Percentiles rank a stretch among this genome's conserved stretches.
phyloP scores from a whole-genome alignment of 495 filamentous ascomycete genomes.

The Peziza echinospora region DNA sequence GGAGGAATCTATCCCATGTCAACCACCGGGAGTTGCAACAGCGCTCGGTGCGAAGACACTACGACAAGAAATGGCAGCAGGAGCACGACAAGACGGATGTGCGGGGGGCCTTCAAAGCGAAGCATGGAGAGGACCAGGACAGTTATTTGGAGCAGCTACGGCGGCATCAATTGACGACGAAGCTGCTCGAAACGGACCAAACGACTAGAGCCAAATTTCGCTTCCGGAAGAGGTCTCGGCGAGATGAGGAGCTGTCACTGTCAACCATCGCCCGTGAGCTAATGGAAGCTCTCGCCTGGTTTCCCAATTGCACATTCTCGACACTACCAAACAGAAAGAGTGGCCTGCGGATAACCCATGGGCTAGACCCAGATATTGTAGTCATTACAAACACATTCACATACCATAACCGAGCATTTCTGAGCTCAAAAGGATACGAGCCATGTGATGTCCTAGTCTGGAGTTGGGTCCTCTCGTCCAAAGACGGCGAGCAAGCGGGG shows the following conservation, averaged over 20 bases:
- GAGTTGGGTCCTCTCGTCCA: constrained; percentile 34
- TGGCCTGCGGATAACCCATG: background rate
- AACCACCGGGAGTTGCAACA: constrained; percentile 1
- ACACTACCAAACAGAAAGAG: background rate
- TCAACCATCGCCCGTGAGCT: background rate
- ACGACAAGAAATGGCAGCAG: background rate
- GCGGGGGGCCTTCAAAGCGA: background rate
- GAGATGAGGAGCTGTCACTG: background rate
- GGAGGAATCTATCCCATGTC: constrained; percentile 4
- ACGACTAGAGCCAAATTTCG: background rate
- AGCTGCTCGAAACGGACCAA: background rate
- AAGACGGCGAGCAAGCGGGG: constrained; percentile 23
- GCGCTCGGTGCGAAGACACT: background rate
- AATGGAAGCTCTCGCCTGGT: background rate
- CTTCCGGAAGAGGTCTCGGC: background rate
- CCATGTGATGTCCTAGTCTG: constrained; percentile 33
- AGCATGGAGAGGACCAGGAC: background rate
- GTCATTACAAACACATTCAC: constrained; percentile 23
- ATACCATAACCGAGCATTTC: constrained; percentile 14
- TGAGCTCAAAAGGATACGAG: constrained; percentile 24
- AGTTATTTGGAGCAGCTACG: background rate
- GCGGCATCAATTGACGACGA: background rate
- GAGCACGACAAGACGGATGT: background rate
- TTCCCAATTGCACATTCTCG: background rate
- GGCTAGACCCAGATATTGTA: constrained; percentile 10